Evolutionary conservation across 2,329 filamentous ascomycete genomes (phyloP), one percentile per base, ranked within the genome.

Genomic region (Penicillium sp.): DNA sequence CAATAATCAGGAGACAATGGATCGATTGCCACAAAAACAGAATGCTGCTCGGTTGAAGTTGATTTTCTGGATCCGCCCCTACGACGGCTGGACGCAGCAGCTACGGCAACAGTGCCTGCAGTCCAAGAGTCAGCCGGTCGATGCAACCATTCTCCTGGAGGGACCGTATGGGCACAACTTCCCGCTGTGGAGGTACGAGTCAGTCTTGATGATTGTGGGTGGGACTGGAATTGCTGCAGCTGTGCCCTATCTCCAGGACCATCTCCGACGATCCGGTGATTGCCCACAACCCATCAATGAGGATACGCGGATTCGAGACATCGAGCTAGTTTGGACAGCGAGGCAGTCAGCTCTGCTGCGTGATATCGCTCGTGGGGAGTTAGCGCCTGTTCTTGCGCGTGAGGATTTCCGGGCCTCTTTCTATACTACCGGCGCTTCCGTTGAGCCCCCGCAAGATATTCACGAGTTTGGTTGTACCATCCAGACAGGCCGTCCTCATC

Each of bases 51-150:
- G 59, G 3, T 62, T 73, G 4, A 68, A 65, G 33, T 61, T 79
- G 6, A 66, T 71, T 4, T 78, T 79, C 56, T 73, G 75, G 57
- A 71, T 80, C 43, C 72, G 77, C 1, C 78, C 77, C 0, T 78
- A 75, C 56, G 66, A 74, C 43, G 76, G 78, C 42, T 78, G 77
- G 68, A 80, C 78, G 1, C 70, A 66, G 4, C 67, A 72, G n/a
- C 69, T 80, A 8, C 67, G 67, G 33, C 57, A 66, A 27, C 58
- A 67, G 49, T 75, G 65, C 46, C 57, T 65, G 37, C 52, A 47
- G 27, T 64, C 59, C 35, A 58, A 60, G 15, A 54, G 44, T 27
- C 58, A 40, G 24, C 56, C 50, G 10, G 63, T 61, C 13, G 59
- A 61, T 3, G 57, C 69, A 3, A 69, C 57, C 0, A 66, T 79